Conservation (phyloP, 2,329 filamentous ascomycete species). For the Ophiosphaerella narmari region DNA sequence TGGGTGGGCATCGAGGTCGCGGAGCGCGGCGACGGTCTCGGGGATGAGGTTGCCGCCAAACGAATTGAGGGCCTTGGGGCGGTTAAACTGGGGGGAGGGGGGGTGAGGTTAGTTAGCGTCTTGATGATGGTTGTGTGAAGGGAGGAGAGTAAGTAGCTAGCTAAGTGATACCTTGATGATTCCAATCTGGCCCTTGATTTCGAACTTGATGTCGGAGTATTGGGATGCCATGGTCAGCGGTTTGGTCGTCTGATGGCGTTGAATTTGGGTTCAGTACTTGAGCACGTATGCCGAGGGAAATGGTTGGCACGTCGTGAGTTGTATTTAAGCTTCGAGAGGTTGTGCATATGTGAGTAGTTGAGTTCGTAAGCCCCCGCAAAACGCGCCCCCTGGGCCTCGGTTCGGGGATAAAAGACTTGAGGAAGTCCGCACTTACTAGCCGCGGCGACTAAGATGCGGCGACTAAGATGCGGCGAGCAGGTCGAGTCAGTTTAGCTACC, state of each 20-base stretch:
- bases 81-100: constrained; percentile 50
- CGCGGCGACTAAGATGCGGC: no score
- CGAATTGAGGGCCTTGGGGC: constrained; percentile 54
- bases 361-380: constrained; percentile 19
- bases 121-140: not conserved
- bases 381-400: constrained; percentile 15
- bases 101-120: not conserved
- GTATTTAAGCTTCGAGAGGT: not conserved
- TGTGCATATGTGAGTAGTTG: not conserved
- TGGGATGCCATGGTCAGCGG: constrained; percentile 26
- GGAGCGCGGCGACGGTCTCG: constrained; percentile 51
- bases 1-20: constrained; percentile 53
- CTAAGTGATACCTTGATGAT: constrained; percentile 49
- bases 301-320: no score
- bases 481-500: no score
- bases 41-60: constrained; percentile 53
- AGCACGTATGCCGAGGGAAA: no score
- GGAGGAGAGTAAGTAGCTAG: not conserved
- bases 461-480: no score
- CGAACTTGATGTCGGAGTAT: constrained; percentile 52
- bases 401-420: constrained; percentile 6
- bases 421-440: no score
- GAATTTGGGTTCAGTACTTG: no score
- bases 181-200: constrained; percentile 51
- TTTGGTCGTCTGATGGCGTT: not conserved